Percentiles rank a stretch among this genome's conserved stretches.
These are phyloP conservation scores for Arbutus unedo DNA, from an alignment of 148 eudicot genomes.

Conservation along the genomic window DNA sequence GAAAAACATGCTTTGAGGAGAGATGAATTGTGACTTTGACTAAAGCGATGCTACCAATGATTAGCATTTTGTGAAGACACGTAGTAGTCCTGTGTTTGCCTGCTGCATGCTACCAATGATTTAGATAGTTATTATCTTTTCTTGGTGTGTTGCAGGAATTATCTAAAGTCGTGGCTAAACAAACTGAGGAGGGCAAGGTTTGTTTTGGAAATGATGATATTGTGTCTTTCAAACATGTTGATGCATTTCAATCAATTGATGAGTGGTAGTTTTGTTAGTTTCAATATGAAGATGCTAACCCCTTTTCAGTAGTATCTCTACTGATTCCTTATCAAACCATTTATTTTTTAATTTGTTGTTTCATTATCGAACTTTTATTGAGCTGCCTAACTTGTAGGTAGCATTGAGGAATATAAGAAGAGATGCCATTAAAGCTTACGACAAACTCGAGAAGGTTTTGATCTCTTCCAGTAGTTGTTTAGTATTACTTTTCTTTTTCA, in stretches of 20 bases:
- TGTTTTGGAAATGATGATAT: neutral
- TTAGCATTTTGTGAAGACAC: neutral
- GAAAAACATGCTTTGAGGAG: neutral
- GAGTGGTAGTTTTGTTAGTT: neutral
- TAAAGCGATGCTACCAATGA: neutral
- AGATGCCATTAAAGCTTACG: conserved; percentile 89
- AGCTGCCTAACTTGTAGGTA: conserved; percentile 43
- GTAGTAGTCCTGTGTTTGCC: neutral
- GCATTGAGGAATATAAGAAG: conserved; percentile 93
- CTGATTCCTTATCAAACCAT: neutral
- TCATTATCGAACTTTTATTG: neutral
- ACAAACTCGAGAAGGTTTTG: conserved; percentile 87
- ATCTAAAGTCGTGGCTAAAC: conserved; percentile 76
- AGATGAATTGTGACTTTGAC: neutral
- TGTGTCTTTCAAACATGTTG: conserved; percentile 4
- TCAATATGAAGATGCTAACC: neutral
- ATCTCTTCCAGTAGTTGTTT: conserved; percentile 5
- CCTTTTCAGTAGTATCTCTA: neutral
- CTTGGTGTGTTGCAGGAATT: conserved; percentile 59
- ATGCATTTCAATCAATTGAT: neutral
- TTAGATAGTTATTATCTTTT: neutral
- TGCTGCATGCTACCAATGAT: neutral
- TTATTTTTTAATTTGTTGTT: neutral
- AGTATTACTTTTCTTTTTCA: neutral
- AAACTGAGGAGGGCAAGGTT: conserved; percentile 96